Evolutionary conservation across 73 alveolate genomes (phyloP), one percentile per base, ranked within the genome.

Genomic region (Paramecium caudatum): DNA sequence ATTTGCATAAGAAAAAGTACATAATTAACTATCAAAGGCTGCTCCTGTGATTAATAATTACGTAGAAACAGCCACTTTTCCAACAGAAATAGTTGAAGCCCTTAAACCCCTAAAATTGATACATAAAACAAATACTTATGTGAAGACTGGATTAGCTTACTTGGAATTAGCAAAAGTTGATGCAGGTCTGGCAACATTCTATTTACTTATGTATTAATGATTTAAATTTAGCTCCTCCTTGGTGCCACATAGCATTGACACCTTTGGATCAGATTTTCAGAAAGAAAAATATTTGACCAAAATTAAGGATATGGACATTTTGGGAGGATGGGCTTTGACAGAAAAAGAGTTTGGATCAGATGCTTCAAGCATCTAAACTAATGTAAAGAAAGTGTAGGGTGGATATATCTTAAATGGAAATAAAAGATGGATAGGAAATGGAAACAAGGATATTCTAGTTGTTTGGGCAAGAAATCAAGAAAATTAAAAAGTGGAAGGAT

Each of bases 341-440:
- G 98, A 95, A 50, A 90, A 80, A 10, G 93, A 84, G 23, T 91
- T 91, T 80, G 98, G 98, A 13, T 63, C 93, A 21, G 96, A 95
- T 90, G 98, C 98, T 4, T 61, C 96, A 16, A 55, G 95, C 47
- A 82, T 95, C 8, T 13, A 69, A 30, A 81, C 96, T 0, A 74
- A 90, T 19, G 96, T 91, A n/a, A 91, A 83, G 47, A 93, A 93
- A 55, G 93, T 91, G 8, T 86, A 93, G 46, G 98, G 98, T 9
- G 98, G 98, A 2, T 95, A 85, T 62, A 6, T 95, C 5, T 30
- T 95, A 46, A 95, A 91, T 80, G 98, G 98, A 4, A 69, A 62
- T 19, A 95, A 95, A 78, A 80, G 94, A 39, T 95, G 98, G 98
- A 91, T 95, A 0, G 98, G 98, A 12, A 95, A 93, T 32, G 98